Evolutionary conservation across 768 basidiomycete genomes (phyloP), one percentile per base, ranked within the genome.

Genomic region (Rhizopogon vesiculosus): DNA sequence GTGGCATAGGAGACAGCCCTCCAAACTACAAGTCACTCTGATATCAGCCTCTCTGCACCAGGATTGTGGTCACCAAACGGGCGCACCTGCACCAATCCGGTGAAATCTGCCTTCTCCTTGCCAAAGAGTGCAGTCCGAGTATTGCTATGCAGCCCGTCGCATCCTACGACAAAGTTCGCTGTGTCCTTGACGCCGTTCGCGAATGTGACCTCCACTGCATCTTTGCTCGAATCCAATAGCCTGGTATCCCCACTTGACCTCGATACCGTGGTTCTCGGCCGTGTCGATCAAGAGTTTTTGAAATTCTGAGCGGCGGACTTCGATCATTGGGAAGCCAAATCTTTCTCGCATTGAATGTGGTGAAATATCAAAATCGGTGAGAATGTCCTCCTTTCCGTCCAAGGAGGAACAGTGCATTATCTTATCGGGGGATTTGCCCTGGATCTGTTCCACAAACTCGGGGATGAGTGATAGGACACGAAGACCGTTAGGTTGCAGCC

Each of bases 121-220:
- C 76, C 76, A 53, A 76, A 76, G 13, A 78, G 61, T 9, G 65
- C 58, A 18, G 58, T 59, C 2, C 77, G 66, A 10, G 76, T 75
- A 50, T 63, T 68, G 57, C 74, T 74, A 57, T 78, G 77, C 56
- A 78, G 63, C 9, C 77, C 77, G 54, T 78, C 77, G 60, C 74
- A 76, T 19, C 76, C 77, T 8, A 77, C 67, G 4, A 77, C 68
- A 51, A 79, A 70, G 55, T 68, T 70, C 7, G 70, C 76, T 0
- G 59, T 67, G 43, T 72, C 74, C 44, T 54, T 63, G 19, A 56
- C 56, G 8, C 75, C 77, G 45, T 73, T 73, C 38, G 61, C 65
- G 56, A 78, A 73, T 4, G 42, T 59, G 10, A 73, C 76, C 5
- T 57, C 55, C 2, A 74, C 77, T 15, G 55, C 57, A 4, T 56